Base-by-base conservation (phyloP, 805 yeast species). In the Myxozyma neotropica region DNA sequence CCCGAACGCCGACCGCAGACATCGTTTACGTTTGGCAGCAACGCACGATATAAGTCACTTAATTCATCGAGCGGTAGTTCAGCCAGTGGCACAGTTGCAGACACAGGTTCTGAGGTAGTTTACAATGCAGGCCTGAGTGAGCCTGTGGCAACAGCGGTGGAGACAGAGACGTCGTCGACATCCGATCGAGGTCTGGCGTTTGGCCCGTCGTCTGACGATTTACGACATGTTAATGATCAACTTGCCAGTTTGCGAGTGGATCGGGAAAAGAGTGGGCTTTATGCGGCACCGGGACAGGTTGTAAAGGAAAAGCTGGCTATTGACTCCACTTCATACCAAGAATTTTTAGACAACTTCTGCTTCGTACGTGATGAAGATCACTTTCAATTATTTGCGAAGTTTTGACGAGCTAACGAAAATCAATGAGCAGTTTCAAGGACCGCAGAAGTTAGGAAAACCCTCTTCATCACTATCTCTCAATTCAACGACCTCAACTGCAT, bases 341-440 rank as follows among this genome's bases (percentile, higher is more conserved):
- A 70, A 51, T 65, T 76, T 48, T 65, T 76, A 50, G 69, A 74
- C 57, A 74, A 71, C 64, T 76, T 75, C 68, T 76, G 79, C 64
- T 76, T 76, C 59, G 64, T 60, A 45, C 35, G 64, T 55, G 12
- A 13, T 24, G 5, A n/a, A 42, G 27, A 6, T 4, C 47, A 10
- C 8, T 7, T n/a, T n/a, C n/a, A n/a, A n/a, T n/a, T n/a, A n/a
- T n/a, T n/a, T n/a, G n/a, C n/a, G n/a, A n/a, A n/a, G n/a, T n/a
- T n/a, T n/a, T n/a, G n/a, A n/a, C n/a, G n/a, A n/a, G n/a, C n/a
- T n/a, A n/a, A n/a, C n/a, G n/a, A n/a, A n/a, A n/a, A n/a, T n/a
- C 21, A 8, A 6, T n/a, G 10, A n/a, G 10, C 33, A 57, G 61
- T 57, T 57, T 31, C 61, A 57, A 33, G 61, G 61, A 13, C 57